These are phyloP conservation scores for Filosporella fistucella DNA, from an alignment of 495 filamentous ascomycete species.

Conservation along the genomic window DNA sequence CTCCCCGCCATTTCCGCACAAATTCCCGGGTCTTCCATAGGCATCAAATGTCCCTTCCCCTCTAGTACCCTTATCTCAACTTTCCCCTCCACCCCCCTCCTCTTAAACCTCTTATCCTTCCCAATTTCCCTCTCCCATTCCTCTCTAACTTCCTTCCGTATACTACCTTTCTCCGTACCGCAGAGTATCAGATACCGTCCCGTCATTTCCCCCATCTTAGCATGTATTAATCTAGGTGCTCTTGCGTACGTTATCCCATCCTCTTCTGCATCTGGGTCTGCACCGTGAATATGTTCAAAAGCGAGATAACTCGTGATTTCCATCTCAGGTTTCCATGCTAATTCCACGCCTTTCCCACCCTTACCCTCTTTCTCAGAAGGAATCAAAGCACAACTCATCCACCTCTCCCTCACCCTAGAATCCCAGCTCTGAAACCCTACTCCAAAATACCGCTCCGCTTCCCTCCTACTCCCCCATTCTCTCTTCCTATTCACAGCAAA, in stretches of 20 bases:
- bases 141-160: constrained; percentile 16
- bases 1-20: constrained; percentile 53
- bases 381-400: no score
- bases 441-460: constrained; percentile 53
- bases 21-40: constrained; percentile 65
- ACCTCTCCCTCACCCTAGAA: constrained; percentile 58
- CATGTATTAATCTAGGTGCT: constrained; percentile 65
- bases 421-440: constrained; percentile 70
- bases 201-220: no score
- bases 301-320: no score
- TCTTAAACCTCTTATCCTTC: constrained; percentile 55
- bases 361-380: no score
- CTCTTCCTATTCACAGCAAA: constrained; percentile 59
- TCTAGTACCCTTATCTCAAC: constrained; percentile 62
- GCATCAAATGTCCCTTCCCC: constrained; percentile 71
- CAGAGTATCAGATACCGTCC: no score
- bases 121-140: constrained; percentile 47
- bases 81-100: constrained; percentile 52
- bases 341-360: no score
- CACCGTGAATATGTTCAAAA: no score
- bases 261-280: no score
- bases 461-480: constrained; percentile 58
- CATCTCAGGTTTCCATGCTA: no score
- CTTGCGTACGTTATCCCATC: constrained; percentile 61
- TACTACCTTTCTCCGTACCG: constrained; percentile 59